phyloP scores from a whole-genome alignment of 202 grass and related monocot species.

The Elaeis oleifera region DNA sequence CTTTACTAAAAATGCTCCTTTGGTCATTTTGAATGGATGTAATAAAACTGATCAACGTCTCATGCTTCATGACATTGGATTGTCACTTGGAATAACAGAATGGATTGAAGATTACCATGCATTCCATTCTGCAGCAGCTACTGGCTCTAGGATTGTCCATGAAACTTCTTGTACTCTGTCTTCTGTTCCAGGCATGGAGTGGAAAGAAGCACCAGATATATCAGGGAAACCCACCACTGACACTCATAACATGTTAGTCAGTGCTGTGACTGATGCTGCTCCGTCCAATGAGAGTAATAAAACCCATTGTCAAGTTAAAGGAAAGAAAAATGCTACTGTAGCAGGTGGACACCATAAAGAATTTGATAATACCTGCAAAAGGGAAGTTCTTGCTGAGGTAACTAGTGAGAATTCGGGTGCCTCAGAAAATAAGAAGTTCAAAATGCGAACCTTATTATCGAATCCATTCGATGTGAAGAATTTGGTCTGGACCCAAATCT shows the following conservation, averaged over 20 bases:
- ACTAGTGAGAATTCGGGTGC: constrained; percentile 13
- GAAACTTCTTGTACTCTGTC: constrained; percentile 22
- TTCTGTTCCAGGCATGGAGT: background rate
- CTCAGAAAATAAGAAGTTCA: constrained; percentile 27
- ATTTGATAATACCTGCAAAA: constrained; percentile 9
- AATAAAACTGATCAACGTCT: constrained; percentile 45
- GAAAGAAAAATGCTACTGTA: constrained; percentile 14
- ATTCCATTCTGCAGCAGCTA: constrained; percentile 43
- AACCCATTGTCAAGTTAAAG: constrained; percentile 20
- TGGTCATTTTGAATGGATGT: constrained; percentile 50
- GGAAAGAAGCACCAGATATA: constrained; percentile 20
- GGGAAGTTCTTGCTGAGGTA: constrained; percentile 22
- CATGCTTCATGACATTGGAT: constrained; percentile 98
- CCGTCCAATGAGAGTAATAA: constrained; percentile 13
- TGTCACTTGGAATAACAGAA: constrained; percentile 66
- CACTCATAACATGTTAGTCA: constrained; percentile 16
- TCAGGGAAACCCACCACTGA: constrained; percentile 17
- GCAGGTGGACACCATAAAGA: constrained; percentile 23
- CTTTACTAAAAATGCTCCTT: constrained; percentile 56
- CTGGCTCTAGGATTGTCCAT: constrained; percentile 8
- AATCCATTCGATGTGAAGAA: constrained; percentile 78
- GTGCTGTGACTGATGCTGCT: constrained; percentile 21
- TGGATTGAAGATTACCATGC: constrained; percentile 66
- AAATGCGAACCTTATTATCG: constrained; percentile 52
- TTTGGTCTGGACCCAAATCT: constrained; percentile 73